Evolutionary conservation across 208 protist species (phyloP), one percentile per base, ranked within the genome.

Genomic region (Crithidia brevicula): DNA sequence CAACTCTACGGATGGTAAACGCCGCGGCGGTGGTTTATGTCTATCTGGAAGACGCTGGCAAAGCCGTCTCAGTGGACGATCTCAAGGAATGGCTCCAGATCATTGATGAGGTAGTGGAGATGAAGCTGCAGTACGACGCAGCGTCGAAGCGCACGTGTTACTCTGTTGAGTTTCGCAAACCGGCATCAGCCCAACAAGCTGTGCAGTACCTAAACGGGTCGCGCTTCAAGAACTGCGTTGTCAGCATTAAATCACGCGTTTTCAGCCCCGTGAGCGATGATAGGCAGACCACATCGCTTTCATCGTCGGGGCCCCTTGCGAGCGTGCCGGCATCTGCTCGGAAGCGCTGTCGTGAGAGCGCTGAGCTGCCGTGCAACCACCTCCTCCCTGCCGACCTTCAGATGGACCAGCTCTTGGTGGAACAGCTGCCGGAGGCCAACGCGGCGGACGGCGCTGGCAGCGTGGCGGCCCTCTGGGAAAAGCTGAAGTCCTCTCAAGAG

Each of bases 111-210:
- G 75, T 96, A 40, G 74, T 86, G 8, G 56, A 80, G 6, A 73
- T 92, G 11, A 96, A 96, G 61, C 52, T 89, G 20, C 91, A 93
- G 73, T 96, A 85, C 70, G 86, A 96, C 57, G 76, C 74, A 0
- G 30, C 78, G 0, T 51, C 51, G 20, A 70, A 81, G 47, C 28
- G 65, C 3, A 52, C 61, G 20, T 93, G 86, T 62, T 96, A 85
- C 59, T 73, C 68, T 31, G 84, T 96, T 7, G 63, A 63, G 27
- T 94, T 96, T 58, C 69, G 66, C 16, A 76, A 68, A 20, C 9
- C 52, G 9, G 27, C 28, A 10, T 57, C 88, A 0, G 91, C 88
- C 13, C 74, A 92, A 59, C 78, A 86, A 27, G 81, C 77, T 13
- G 76, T 92, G 20, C 72, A 88, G 53, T 79, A 90, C 36, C 77